A percentile compares a stretch with the other conserved stretches of the same genome.
Conservation (phyloP, 2,329 filamentous ascomycete species). For the Alternaria triticina region DNA sequence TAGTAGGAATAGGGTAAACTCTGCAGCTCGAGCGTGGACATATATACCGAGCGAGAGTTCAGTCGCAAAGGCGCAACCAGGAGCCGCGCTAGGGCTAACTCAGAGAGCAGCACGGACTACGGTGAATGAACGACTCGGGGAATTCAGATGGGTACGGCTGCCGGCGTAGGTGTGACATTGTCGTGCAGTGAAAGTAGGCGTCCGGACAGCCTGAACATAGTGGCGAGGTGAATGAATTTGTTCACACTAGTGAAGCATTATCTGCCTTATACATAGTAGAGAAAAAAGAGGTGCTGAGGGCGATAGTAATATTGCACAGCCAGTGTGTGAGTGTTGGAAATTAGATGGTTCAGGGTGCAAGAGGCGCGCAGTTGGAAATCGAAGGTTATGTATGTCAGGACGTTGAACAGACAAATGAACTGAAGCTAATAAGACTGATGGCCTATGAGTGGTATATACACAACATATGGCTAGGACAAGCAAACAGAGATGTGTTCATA, state of each 20-base stretch:
- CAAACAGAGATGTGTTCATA: neutral
- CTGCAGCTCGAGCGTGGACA: neutral
- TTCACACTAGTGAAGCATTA: neutral
- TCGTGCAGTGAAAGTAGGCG: neutral
- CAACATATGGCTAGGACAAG: neutral
- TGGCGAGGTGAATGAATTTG: neutral
- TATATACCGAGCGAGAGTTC: neutral
- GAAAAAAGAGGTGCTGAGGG: too few relatives aligned
- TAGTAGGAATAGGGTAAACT: rapidly evolving
- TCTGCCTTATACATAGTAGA: too few relatives aligned
- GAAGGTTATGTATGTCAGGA: too few relatives aligned
- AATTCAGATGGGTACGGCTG: neutral
- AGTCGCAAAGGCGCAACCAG: neutral
- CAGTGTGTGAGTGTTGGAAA: too few relatives aligned
- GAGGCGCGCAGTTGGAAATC: too few relatives aligned
- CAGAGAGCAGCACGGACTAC: neutral
- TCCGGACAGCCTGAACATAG: neutral
- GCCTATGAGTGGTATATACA: rapidly evolving
- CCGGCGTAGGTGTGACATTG: neutral
- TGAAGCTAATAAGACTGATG: neutral
- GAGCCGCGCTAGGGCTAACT: neutral
- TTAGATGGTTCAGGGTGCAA: too few relatives aligned
- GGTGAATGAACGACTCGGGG: neutral
- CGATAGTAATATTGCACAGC: too few relatives aligned
- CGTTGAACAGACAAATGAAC: too few relatives aligned